Base-by-base conservation (phyloP, 2,329 filamentous ascomycete species). In the Aspergillus neoniger region DNA sequence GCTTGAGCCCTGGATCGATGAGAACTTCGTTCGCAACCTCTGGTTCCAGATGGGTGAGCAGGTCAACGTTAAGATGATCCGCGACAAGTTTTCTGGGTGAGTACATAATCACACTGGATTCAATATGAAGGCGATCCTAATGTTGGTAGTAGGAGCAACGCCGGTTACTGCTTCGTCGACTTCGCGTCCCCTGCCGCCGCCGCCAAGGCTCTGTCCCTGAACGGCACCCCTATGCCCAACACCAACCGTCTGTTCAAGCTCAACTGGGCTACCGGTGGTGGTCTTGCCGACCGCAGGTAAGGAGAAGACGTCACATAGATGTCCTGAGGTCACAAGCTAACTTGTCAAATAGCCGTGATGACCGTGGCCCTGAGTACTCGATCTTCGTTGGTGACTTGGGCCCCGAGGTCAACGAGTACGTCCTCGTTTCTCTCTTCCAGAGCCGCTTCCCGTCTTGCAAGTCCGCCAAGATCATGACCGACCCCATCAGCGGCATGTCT, bases 381-480 rank as follows among this genome's bases (percentile, higher is more conserved):
- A 98, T 99, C 80, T 99, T 99, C 74, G 95, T 99, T 61, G 95
- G 95, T 68, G 95, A 99, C 74, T 88, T 99, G 65, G 95, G 95
- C 63, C 95, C 96, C 7, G 95, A 99, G 80, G 95, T 99, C 70
- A 99, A 97, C 79, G 95, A 99, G 82, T 98, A 96, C 73, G 94
- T 98, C 60, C 84, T 99, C 62, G 94, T 98, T 57, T 96, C 93
- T 25, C 88, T 99, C 54, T 99, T 99, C 86, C 94, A 98, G 81
- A 90, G 88, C 74, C 92, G 94, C 63, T 99, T 96, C 84, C 90
- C 91, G 0, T 96, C 92, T 8, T 98, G 94, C 91, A 98, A 98
- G 84, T 96, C 92, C 39, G 95, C 95, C 73, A 99, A 99, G 86
- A 99, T 99, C 80, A 99, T 99, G 95, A 96, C 94, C 63, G 95